Evolutionary conservation across 139 green algal genomes (phyloP), one percentile per base, ranked within the genome.

Genomic region (Desmodesmus armatus): DNA sequence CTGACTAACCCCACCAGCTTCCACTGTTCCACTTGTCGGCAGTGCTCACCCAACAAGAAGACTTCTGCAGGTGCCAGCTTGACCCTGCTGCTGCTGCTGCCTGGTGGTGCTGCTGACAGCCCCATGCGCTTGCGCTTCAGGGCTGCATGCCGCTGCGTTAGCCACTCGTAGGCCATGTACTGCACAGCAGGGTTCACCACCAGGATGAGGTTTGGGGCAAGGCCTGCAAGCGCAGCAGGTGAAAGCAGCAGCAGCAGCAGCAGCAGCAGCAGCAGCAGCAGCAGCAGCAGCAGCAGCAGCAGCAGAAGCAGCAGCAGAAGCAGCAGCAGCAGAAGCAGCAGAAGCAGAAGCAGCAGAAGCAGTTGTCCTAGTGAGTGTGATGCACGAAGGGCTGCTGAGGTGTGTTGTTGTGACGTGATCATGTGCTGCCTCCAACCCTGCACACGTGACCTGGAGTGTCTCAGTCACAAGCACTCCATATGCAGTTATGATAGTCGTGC

Each of bases 91-190:
- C 43, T n/a, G n/a, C n/a, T n/a, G n/a, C n/a, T n/a, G n/a, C n/a
- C n/a, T n/a, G n/a, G n/a, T n/a, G n/a, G n/a, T 25, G 37, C 31
- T 17, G 49, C 51, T 75, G 41, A 37, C 51, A 39, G 3, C 5
- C 55, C 49, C 13, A 80, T 17, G 6, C n/a, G 78, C 62, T 53
- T 29, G 39, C 77, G 44, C 39, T 69, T 82, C 35, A 39, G n/a
- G 63, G n/a, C 27, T n/a, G 33, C 84, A 63, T 78, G 76, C 60
- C 84, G 29, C 39, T 62, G n/a, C 3, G 89, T 84, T 29, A 97
- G 82, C 90, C 93, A 95, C 86, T 98, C 95, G 83, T 94, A 98
- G 43, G 97, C 78, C 80, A 95, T 91, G 82, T 98, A 98, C 43
- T 83, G 82, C 5, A 97, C 87, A 11, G 94, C 94, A 3, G 96